Base-by-base conservation (phyloP, 108 stramenopile genomes). In the Pseudonitzschia pungens region DNA sequence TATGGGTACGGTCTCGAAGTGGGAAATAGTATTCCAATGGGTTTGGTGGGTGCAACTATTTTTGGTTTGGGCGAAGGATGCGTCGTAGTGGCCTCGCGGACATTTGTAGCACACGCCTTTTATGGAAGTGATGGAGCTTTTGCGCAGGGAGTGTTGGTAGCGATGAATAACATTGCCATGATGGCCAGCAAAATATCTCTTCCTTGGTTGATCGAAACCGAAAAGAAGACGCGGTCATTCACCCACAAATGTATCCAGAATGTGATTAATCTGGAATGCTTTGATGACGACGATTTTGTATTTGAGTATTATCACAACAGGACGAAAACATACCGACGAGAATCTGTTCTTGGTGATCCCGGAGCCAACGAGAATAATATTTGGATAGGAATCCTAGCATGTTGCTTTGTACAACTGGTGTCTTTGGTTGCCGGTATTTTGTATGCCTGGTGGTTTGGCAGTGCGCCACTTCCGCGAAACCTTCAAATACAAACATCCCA, bases 31-130 rank as follows among this genome's bases (percentile, higher is more conserved):
- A 33, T 40, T n/a, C 32, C 32, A 7, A 33, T 62, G 32, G 60
- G 33, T 33, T 33, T 62, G 60, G 1, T 33, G 28, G 60, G 60
- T 62, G 60, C 60, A 5, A 62, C 60, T n/a, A 40, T 62, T 15
- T 62, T 62, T 62, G 60, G 60, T 33, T n/a, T 62, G 33, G 32
- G 60, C 36, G 60, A 62, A 33, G 60, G 60, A n/a, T 62, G 60
- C 31, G 60, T 62, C 14, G 60, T 62, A 14, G 60, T 62, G 16
- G 60, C 60, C 60, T 62, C 60, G 36, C 60, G 60, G 36, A 62
- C 60, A 12, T 62, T 62, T 62, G 60, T 62, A 29, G 60, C 60
- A n/a, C 60, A 62, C 33, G 60, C 60, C 57, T 62, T 62, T 42
- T 62, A 33, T 40, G 60, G 60, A 40, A 62, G 60, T 40, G 60